Base-by-base conservation (phyloP, 345 rosid species). In the Acer saccharum region DNA sequence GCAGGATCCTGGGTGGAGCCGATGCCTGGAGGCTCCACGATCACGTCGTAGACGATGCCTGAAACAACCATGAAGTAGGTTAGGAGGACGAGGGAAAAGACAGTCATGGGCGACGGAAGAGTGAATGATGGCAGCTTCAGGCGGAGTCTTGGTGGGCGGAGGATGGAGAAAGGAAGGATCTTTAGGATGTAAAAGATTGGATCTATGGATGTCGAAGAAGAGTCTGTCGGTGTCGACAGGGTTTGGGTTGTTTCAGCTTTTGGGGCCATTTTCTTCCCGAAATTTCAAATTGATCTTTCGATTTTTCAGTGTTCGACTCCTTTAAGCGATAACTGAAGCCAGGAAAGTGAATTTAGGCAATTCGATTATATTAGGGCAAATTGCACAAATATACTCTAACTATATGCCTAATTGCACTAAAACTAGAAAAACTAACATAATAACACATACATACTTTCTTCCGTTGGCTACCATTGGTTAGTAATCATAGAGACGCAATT, bases 11-110 rank as follows among this genome's bases (percentile, higher is more conserved):
- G 99, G 2, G 84, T 83, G 64, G 99, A 95, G 20, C 99, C 98
- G 86, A 95, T 95, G 58, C 99, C 99, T 0, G 99, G 98, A 1
- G 99, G 99, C 87, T 95, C 97, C 0, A 93, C 98, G 61, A 93
- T 95, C 73, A 95, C 93, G 84, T 95, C 97, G 83, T 95, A 95
- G 83, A 95, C 87, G 82, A 95, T 84, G 7, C 98, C 98, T 0
- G 98, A 95, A 70, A 93, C 89, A 41, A 93, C 98, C 79, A 95
- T 90, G 87, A 91, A 94, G 93, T 93, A 94, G n/a, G 97, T 93
- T 68, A 95, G 95, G 85, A 95, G 94, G 65, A 95, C 77, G 39
- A 95, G 88, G 18, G 93, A 83, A 79, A 87, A 93, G 10, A 95
- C 97, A 48, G 98, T 93, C 98, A 90, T 93, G 0, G 98, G 90